phyloP scores from a whole-genome alignment of 2,329 filamentous ascomycete species.

The Pseudohalonectria lignicola region DNA sequence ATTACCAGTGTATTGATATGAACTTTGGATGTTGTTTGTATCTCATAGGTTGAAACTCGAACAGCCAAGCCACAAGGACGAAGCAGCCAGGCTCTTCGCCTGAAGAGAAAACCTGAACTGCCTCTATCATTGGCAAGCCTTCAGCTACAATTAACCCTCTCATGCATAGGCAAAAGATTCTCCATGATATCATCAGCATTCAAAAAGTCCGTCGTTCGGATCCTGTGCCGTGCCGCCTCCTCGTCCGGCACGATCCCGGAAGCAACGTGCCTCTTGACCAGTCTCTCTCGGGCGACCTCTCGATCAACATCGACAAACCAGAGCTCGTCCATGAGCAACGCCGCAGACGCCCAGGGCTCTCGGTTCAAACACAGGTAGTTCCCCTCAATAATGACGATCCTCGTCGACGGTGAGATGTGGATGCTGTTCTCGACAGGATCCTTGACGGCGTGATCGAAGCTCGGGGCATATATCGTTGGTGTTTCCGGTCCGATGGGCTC shows the following conservation, averaged over 20 bases:
- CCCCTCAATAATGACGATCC: conserved; percentile 66
- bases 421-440: conserved; percentile 66
- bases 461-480: conserved; percentile 59
- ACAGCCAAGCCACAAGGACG: too few relatives aligned
- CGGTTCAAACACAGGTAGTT: conserved; percentile 61
- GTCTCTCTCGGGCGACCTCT: conserved; percentile 55
- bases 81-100: too few relatives aligned
- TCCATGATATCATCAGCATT: conserved; percentile 86
- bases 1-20: too few relatives aligned
- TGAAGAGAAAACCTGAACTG: too few relatives aligned
- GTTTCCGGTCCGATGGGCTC: conserved; percentile 42
- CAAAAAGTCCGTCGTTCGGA: conserved; percentile 75
- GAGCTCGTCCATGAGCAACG: conserved; percentile 57
- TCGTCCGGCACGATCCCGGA: conserved; percentile 66
- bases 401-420: conserved; percentile 44
- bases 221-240: conserved; percentile 61
- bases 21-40: too few relatives aligned
- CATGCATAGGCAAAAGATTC: too few relatives aligned
- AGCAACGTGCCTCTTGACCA: conserved; percentile 66
- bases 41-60: too few relatives aligned
- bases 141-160: too few relatives aligned
- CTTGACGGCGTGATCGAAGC: conserved; percentile 72
- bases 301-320: conserved; percentile 75
- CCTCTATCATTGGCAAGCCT: too few relatives aligned
- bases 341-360: conserved; percentile 56